Percentiles rank a stretch among this genome's conserved stretches.
phyloP scores from a whole-genome alignment of 2,329 filamentous ascomycete genomes.

The Nemania sp. region DNA sequence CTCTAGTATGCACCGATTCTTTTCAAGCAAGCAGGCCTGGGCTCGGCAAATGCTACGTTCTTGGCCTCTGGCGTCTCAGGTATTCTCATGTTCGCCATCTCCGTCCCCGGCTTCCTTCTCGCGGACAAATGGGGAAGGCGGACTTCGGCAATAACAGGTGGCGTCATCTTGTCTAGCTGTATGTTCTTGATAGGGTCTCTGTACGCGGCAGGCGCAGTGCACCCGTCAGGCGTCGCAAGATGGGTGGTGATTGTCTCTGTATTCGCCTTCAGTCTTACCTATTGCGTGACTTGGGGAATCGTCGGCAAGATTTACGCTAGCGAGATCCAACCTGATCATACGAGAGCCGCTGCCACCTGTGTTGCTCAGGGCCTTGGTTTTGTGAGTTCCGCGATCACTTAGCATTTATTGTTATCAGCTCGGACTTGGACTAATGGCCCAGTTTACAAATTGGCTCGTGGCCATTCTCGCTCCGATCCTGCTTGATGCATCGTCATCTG shows the following conservation, averaged over 20 bases:
- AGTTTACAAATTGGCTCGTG: conserved; percentile 44
- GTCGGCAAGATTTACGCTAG: conserved; percentile 59
- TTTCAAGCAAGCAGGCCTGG: conserved; percentile 63
- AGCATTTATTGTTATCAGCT: neutral
- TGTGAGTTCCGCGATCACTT: neutral
- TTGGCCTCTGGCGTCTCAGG: conserved; percentile 65
- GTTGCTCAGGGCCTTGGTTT: conserved; percentile 47
- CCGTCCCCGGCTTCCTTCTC: conserved; percentile 59
- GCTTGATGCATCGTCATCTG: conserved; percentile 46
- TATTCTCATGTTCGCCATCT: conserved; percentile 61
- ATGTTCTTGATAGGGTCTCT: conserved; percentile 60
- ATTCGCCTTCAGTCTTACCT: conserved; percentile 54
- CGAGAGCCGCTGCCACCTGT: conserved; percentile 58
- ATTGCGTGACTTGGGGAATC: conserved; percentile 57
- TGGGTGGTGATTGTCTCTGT: conserved; percentile 58
- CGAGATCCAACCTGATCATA: conserved; percentile 62
- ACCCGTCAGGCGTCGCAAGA: conserved; percentile 45
- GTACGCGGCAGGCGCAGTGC: conserved; percentile 53
- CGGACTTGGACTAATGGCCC: neutral
- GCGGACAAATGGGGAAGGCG: conserved; percentile 63
- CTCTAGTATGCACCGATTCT: conserved; percentile 63
- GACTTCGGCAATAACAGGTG: conserved; percentile 58
- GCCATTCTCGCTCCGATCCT: conserved; percentile 50
- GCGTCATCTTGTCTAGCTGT: conserved; percentile 51
- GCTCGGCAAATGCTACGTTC: conserved; percentile 58